Conservation (phyloP, 2,329 filamentous ascomycete genomes). For the Penicillium sp. region DNA sequence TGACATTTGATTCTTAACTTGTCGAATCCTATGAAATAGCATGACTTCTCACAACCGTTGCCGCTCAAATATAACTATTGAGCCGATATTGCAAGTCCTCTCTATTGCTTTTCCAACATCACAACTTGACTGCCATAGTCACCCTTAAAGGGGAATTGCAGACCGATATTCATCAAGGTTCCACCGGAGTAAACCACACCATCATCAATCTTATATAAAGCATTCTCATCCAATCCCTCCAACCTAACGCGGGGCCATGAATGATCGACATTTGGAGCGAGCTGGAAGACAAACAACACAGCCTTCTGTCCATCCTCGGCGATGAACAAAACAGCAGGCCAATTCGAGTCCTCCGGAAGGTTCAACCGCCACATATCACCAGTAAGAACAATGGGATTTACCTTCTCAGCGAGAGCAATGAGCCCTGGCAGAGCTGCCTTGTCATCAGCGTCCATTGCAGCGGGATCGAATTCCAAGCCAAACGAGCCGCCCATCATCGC, state of each 20-base stretch:
- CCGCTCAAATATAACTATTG: neutral
- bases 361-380: slow-evolving; percentile 61
- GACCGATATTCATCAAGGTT: slow-evolving; percentile 61
- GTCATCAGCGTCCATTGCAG: slow-evolving; percentile 52
- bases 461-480: slow-evolving; percentile 62
- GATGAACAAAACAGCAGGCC: slow-evolving; percentile 61
- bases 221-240: slow-evolving; percentile 55
- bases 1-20: neutral
- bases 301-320: slow-evolving; percentile 51
- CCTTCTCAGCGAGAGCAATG: slow-evolving; percentile 53
- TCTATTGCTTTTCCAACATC: slow-evolving; percentile 50
- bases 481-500: slow-evolving; percentile 69
- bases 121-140: slow-evolving; percentile 61
- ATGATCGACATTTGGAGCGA: slow-evolving; percentile 54
- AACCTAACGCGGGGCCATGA: slow-evolving; percentile 53
- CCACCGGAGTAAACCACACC: slow-evolving; percentile 55
- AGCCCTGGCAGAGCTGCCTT: slow-evolving; percentile 53
- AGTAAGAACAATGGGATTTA: slow-evolving; percentile 59
- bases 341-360: slow-evolving; percentile 59
- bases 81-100: neutral
- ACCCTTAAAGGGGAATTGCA: slow-evolving; percentile 52
- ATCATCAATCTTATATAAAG: slow-evolving; percentile 55
- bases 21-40: neutral
- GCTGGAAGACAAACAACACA: slow-evolving; percentile 62
- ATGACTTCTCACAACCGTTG: neutral